Evolutionary conservation across 2,329 filamentous ascomycete species (phyloP).

Genomic region (Microdochium trichocladiopsis): DNA sequence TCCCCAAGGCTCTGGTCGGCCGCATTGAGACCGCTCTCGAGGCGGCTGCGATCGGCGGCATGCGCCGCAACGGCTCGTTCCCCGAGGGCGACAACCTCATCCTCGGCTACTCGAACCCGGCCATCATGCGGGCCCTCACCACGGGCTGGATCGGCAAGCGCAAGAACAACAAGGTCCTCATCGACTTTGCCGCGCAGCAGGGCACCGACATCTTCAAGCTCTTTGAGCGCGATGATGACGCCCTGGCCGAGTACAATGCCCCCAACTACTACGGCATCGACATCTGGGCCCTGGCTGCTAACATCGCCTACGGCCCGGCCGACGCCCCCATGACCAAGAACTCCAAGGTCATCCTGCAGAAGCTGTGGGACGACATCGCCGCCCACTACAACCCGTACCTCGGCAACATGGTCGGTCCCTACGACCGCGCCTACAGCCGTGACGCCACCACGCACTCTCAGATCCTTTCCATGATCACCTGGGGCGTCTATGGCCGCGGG

Average conservation of each 20-base stretch:
- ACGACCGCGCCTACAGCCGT: slow-evolving; percentile 29
- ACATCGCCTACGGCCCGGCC: slow-evolving; percentile 25
- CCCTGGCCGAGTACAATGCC: slow-evolving; percentile 29
- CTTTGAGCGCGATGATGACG: slow-evolving; percentile 14
- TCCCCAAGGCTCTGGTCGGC: slow-evolving; percentile 20
- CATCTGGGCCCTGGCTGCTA: slow-evolving; percentile 28
- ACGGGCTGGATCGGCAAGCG: slow-evolving; percentile 33
- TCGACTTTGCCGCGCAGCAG: slow-evolving; percentile 26
- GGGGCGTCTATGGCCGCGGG: slow-evolving; percentile 32
- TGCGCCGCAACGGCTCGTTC: slow-evolving; percentile 30
- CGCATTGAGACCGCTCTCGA: slow-evolving; percentile 28
- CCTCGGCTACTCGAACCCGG: slow-evolving; percentile 32
- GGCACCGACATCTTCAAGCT: slow-evolving; percentile 20
- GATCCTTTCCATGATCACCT: slow-evolving; percentile 32
- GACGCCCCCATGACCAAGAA: slow-evolving; percentile 20
- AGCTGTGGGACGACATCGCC: slow-evolving; percentile 26
- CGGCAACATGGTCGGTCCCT: slow-evolving; percentile 25
- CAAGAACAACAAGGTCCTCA: slow-evolving; percentile 25
- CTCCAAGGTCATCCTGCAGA: slow-evolving; percentile 17
- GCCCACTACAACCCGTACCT: slow-evolving; percentile 27
- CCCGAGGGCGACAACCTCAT: slow-evolving; percentile 29
- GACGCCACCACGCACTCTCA: slow-evolving; percentile 30
- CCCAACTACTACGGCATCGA: slow-evolving; percentile 34
- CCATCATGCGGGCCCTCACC: slow-evolving; percentile 28
- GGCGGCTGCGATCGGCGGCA: slow-evolving; percentile 26